phyloP scores from a whole-genome alignment of 2,329 filamentous ascomycete genomes.

The Cladosporium halotolerans region DNA sequence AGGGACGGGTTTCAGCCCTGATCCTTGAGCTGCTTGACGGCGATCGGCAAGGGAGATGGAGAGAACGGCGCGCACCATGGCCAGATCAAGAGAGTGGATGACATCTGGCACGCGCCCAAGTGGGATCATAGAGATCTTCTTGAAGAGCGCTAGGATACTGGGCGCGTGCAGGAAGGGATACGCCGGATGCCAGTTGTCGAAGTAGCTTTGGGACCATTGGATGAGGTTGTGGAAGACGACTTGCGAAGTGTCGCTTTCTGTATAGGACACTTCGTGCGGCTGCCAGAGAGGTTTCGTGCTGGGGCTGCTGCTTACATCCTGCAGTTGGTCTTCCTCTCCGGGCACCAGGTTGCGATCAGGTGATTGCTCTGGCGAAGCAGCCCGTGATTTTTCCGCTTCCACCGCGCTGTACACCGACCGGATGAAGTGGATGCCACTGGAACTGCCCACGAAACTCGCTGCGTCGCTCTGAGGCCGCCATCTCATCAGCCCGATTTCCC shows the following conservation, averaged over 20 bases:
- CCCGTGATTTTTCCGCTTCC: constrained; percentile 13
- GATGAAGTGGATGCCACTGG: constrained; percentile 55
- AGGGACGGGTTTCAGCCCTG: constrained; percentile 32
- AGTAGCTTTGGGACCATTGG: constrained; percentile 48
- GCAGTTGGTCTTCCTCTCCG: constrained; percentile 51
- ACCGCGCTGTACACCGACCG: constrained; percentile 49
- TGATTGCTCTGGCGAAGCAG: constrained; percentile 10
- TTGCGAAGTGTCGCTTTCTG: constrained; percentile 7
- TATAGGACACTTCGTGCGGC: constrained; percentile 28
- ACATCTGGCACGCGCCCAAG: constrained; percentile 16
- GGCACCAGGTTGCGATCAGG: constrained; percentile 40
- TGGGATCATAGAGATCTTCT: constrained; percentile 35
- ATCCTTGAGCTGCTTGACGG: constrained; percentile 34
- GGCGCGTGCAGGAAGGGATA: constrained; percentile 53
- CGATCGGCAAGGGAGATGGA: constrained; percentile 51
- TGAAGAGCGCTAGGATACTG: constrained; percentile 43
- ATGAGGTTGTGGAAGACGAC: constrained; percentile 46
- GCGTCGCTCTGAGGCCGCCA: constrained; percentile 42
- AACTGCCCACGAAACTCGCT: constrained; percentile 52
- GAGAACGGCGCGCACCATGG: constrained; percentile 44
- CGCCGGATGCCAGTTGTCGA: constrained; percentile 53
- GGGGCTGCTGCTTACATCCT: constrained; percentile 20
- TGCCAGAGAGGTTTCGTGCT: constrained; percentile 23
- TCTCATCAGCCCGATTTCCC: constrained; percentile 48
- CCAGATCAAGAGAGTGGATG: constrained; percentile 33